Percentiles rank a stretch among this genome's conserved stretches.
Evolutionary conservation across 495 filamentous ascomycete genomes (phyloP).

Genomic region (Elasticomyces elasticus): DNA sequence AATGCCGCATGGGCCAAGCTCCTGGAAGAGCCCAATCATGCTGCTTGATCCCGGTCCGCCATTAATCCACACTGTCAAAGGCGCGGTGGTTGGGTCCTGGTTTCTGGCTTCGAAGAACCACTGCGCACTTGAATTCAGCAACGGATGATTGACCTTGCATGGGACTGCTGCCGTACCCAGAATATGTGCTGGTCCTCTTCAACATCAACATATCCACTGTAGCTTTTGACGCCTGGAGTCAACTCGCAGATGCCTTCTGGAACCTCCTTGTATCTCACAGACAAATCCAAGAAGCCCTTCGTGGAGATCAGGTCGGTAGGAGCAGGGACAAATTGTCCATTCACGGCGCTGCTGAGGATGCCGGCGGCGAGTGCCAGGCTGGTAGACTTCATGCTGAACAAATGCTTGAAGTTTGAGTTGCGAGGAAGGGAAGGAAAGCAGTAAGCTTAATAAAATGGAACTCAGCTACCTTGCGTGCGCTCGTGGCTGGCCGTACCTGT

Average conservation of each 20-base stretch:
- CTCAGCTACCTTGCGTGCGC: background rate
- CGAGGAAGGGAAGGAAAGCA: background rate
- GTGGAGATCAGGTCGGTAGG: slow-evolving; percentile 44
- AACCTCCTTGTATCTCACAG: slow-evolving; percentile 50
- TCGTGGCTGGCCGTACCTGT: background rate
- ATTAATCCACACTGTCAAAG: slow-evolving; percentile 54
- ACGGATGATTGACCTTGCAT: too few relatives aligned
- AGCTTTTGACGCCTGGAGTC: slow-evolving; percentile 41
- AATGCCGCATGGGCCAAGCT: slow-evolving; percentile 53
- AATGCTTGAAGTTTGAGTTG: background rate
- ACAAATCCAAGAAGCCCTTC: slow-evolving; percentile 42
- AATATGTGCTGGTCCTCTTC: slow-evolving; percentile 52
- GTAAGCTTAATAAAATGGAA: background rate
- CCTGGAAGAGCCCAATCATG: slow-evolving; percentile 55
- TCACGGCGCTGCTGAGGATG: background rate
- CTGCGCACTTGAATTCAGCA: too few relatives aligned
- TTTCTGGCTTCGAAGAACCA: slow-evolving; percentile 34
- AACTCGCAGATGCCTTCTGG: slow-evolving; percentile 56
- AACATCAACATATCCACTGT: slow-evolving; percentile 59
- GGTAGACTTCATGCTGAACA: background rate
- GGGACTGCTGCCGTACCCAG: too few relatives aligned
- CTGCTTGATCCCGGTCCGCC: slow-evolving; percentile 50
- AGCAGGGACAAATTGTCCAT: slow-evolving; percentile 50
- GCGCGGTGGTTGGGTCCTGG: slow-evolving; percentile 45
- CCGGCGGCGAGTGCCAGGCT: background rate